Evolutionary conservation across 2,329 filamentous ascomycete genomes (phyloP), one percentile per base, ranked within the genome.

Genomic region (Macrophomina phaseolina): DNA sequence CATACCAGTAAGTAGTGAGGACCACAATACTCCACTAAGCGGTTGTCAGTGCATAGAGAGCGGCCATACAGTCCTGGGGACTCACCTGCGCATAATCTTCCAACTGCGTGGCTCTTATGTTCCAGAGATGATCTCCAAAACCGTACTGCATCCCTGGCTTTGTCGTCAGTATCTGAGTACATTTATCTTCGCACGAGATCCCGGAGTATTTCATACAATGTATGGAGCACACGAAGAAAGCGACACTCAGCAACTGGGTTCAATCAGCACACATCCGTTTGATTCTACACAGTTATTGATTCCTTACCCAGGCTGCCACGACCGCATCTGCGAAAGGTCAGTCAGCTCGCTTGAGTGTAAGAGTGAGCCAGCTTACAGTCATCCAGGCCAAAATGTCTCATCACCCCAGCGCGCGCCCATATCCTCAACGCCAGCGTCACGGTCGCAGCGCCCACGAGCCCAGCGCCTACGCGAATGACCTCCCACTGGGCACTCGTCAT

Each of bases 281-380:
- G 14, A 28, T 38, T n/a, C 6, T 8, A 49, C 28, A 28, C 28
- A 28, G 12, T 61, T n/a, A 14, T 36, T 14, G 18, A 9, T 14
- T 11, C 40, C 61, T 64, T 45, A 64, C 61, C 61, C 46, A 53
- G 7, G 61, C 61, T 23, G 61, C 46, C 38, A 51, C 49, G 40
- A 64, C 46, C 32, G 61, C 49, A 53, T 64, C 61, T 51, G 32
- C 11, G 14, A 5, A 14, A 11, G 12, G 18, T 63, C 60, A 49
- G 36, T 9, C 28, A 23, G 12, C 5, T 9, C 4, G 12, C 28
- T 7, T 6, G 23, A 28, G 14, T 5, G 38, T n/a, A 16, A 42
- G n/a, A 14, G 14, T 5, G 36, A 18, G 14, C 40, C 3, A n/a
- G 45, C 61, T 28, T 40, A 64, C 61, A 64, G 11, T 64, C 61